Conservation (phyloP, 1,284 basidiomycete genomes). For the Austropuccinia psidii region DNA sequence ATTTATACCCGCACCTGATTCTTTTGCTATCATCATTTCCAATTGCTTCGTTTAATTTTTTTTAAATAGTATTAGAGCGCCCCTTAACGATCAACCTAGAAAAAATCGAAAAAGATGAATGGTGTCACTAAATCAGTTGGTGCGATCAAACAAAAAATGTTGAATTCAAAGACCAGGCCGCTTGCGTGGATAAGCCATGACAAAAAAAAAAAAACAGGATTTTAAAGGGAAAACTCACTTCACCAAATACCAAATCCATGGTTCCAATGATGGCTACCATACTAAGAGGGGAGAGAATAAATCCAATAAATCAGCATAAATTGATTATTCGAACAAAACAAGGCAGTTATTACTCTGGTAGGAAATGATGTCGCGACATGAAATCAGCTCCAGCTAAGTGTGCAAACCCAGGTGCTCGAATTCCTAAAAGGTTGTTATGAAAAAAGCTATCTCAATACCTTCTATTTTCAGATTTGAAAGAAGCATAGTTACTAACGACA, state of each 20-base stretch:
- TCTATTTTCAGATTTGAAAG: neutral
- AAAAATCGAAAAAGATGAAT: no score
- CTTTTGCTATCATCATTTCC: no score
- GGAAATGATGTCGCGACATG: conserved; percentile 62
- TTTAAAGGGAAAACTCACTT: conserved; percentile 15
- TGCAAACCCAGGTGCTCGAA: conserved; percentile 62
- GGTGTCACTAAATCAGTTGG: no score
- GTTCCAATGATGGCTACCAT: conserved; percentile 36
- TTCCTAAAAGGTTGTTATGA: neutral
- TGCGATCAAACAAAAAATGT: no score
- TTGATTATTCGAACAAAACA: neutral
- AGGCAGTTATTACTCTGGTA: conserved; percentile 15
- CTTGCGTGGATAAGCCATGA: no score
- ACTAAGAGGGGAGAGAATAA: neutral
- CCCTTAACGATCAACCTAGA: no score
- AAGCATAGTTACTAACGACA: conserved; percentile 79
- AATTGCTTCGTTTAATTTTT: no score
- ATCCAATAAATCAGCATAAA: neutral
- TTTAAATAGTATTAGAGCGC: no score
- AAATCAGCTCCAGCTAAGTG: conserved; percentile 87
- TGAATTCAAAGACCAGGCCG: no score
- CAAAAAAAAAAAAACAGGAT: neutral
- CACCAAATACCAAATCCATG: conserved; percentile 37
- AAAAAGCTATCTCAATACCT: neutral
- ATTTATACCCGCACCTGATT: no score